phyloP scores from a whole-genome alignment of 2,329 filamentous ascomycete species.

The Fusarium subtropicale region DNA sequence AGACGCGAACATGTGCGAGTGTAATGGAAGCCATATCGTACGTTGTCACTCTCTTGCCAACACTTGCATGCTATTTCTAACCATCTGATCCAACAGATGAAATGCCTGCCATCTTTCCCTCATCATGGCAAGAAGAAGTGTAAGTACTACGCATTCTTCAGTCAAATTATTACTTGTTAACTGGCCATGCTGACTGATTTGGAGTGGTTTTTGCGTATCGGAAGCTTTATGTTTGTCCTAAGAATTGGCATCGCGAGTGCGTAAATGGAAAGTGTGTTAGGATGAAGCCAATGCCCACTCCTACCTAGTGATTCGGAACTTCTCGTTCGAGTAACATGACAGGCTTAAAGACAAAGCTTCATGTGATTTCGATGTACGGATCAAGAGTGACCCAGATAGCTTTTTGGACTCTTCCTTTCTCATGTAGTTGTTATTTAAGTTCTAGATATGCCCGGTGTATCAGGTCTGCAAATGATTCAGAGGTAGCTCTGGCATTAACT shows the following conservation, averaged over 20 bases:
- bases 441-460: accelerated
- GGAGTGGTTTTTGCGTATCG: not conserved
- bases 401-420: not conserved
- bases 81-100: not conserved
- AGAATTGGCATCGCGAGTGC: not conserved
- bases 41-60: accelerated
- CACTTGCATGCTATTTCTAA: not conserved
- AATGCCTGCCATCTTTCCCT: not conserved
- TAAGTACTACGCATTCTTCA: not conserved
- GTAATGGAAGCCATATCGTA: not conserved
- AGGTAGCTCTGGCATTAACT: not conserved
- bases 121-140: not conserved
- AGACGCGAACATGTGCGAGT: not conserved
- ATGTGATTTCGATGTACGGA: not conserved
- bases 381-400: not conserved
- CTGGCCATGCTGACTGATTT: not conserved
- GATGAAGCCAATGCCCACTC: not conserved
- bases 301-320: not conserved
- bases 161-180: accelerated
- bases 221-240: not conserved
- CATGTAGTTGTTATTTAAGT: not conserved
- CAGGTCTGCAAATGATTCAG: not conserved
- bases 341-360: not conserved
- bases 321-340: accelerated
- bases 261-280: not conserved